Evolutionary conservation across 192 early-diverging fungal species (phyloP), one percentile per base, ranked within the genome.

Genomic region (Diversispora eburnea): DNA sequence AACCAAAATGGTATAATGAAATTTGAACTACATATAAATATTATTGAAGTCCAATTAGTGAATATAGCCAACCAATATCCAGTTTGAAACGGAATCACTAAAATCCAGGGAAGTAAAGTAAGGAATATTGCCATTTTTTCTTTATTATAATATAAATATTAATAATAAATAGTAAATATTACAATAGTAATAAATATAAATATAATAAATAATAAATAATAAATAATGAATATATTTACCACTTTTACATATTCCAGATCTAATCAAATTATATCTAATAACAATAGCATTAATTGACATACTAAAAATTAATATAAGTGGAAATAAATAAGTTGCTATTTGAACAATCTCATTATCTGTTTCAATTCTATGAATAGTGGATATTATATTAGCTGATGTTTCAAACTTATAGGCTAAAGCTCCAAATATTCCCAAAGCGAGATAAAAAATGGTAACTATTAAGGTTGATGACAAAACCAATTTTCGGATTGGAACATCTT

Each of bases 251-350:
- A 85, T 15, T 45, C 83, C 75, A 61, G 81, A 78, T 52, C 84
- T 82, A 41, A 86, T 67, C 57, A 91, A 48, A 67, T 88, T 86
- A 47, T 87, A 71, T 42, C 83, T 80, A 10, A 90, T 78, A 39
- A 92, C 86, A 61, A 92, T 90, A 39, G 88, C 86, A 45, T 83
- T 81, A 19, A 92, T 87, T 0, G 91, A 89, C 73, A 92, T 91
- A 17, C 86, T 87, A 5, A 90, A 87, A 57, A 92, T 72, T 20
- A 87, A 79, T 0, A 80, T 84, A 51, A 89, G 55, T 2, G 87
- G 87, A 43, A 88, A 89, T 8, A 87, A 43, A 68, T 85, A 81
- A 39, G 76, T 77, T 0, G 83, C 79, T 19, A 87, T 72, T 12
- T 74, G 61, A 3, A 80, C 80, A 33, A 77, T 67, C 1, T 75